Evolutionary conservation across 2,329 filamentous ascomycete genomes (phyloP), one percentile per base, ranked within the genome.

Genomic region (Exserohilum rostratum): DNA sequence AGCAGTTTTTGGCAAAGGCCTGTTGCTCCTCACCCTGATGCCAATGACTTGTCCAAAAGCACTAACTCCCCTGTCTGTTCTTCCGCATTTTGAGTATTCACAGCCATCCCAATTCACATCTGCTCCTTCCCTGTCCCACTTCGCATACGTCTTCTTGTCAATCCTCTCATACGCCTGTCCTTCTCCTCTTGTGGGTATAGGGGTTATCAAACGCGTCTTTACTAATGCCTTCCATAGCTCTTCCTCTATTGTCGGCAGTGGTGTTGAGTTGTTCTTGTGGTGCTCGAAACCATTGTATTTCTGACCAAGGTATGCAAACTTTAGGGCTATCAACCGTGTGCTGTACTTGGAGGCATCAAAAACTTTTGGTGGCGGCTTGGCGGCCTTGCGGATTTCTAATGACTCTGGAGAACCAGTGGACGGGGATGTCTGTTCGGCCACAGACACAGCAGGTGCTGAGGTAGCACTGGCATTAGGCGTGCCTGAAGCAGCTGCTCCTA

Each of bases 11-110:
- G 65, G 76, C 46, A 88, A 69, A 1, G 91, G 91, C 62, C 84
- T 80, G 66, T 89, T 90, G 75, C 93, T 97, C 70, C 93, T 83
- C 13, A 99, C 87, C 50, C 89, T 80, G 35, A 99, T 78, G 0
- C 87, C 90, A 68, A 99, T 87, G 53, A 99, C 95, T 79, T 99
- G 95, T 0, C 95, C 95, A 78, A 99, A 99, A 3, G 95, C 93
- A 75, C 92, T 97, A 31, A 99, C 95, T 11, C 95, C 95, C 49
- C 87, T 83, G 73, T 99, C 95, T 15, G 95, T 99, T 59, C 95
- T 83, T 2, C 95, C 95, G 70, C 93, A 97, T 76, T 99, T 99
- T 31, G 90, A 92, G 75, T 98, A 99, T 57, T 96, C 90, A 74
- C 87, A 93, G 6, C 88, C 87, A 30, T 90, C 86, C 83, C 91